A percentile compares a stretch with the other conserved stretches of the same genome.
phyloP scores from a whole-genome alignment of 257 asterid genomes.

The Fraxinus excelsior region DNA sequence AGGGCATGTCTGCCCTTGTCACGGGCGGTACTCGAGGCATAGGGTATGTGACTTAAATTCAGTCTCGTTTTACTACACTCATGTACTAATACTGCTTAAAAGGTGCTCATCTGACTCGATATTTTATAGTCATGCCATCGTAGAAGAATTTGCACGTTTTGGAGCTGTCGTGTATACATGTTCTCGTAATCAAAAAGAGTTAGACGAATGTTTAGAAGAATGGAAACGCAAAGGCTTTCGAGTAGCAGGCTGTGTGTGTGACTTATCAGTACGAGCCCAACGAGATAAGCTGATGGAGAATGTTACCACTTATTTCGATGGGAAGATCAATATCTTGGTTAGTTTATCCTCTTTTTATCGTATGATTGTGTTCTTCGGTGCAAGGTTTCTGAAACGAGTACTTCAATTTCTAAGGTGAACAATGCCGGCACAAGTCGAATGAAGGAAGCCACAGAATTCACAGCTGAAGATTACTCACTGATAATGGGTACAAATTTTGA shows the following conservation, averaged over 20 bases:
- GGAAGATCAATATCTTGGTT: slow-evolving; percentile 42
- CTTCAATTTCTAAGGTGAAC: slow-evolving; percentile 40
- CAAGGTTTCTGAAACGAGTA: background rate
- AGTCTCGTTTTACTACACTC: background rate
- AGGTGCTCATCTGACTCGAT: too few relatives aligned
- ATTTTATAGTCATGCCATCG: slow-evolving; percentile 34
- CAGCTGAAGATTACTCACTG: slow-evolving; percentile 42
- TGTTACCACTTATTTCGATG: slow-evolving; percentile 27
- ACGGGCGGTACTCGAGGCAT: slow-evolving; percentile 52
- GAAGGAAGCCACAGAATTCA: slow-evolving; percentile 41
- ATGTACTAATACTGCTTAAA: background rate
- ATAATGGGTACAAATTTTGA: slow-evolving; percentile 56
- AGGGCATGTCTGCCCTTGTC: slow-evolving; percentile 42
- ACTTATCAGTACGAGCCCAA: slow-evolving; percentile 28
- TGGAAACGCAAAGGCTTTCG: slow-evolving; percentile 34
- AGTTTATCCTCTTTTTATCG: slow-evolving; percentile 6
- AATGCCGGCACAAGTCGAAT: slow-evolving; percentile 49
- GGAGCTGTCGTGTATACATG: slow-evolving; percentile 40
- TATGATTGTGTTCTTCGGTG: background rate
- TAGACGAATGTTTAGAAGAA: slow-evolving; percentile 24
- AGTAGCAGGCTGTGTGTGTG: slow-evolving; percentile 36
- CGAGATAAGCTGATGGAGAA: slow-evolving; percentile 30
- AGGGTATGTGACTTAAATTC: slow-evolving; percentile 29
- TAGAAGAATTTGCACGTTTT: slow-evolving; percentile 40
- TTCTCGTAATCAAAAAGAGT: slow-evolving; percentile 31